Percentiles rank a stretch among this genome's conserved stretches.
Conservation (phyloP, 768 basidiomycete species). For the Phaeotremella fagi region DNA sequence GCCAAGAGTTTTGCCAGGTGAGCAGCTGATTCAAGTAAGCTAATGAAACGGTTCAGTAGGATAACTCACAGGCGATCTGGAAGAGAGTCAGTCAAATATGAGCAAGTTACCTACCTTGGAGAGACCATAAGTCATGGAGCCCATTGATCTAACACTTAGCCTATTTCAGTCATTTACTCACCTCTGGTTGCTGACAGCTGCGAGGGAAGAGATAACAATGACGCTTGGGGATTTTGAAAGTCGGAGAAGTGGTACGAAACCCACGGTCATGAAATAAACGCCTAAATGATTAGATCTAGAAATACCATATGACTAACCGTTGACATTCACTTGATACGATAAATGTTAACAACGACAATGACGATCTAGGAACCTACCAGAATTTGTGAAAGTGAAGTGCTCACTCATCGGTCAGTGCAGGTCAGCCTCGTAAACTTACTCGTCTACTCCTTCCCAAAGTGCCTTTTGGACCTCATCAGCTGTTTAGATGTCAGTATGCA, state of each 20-base stretch:
- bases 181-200: slow-evolving; percentile 34
- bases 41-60: no score
- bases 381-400: no score
- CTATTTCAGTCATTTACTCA: slow-evolving; percentile 1
- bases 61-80: slow-evolving; percentile 16
- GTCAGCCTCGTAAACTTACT: neutral
- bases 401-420: no score
- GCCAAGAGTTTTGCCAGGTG: slow-evolving; percentile 18
- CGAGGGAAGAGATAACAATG: slow-evolving; percentile 37
- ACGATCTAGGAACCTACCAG: no score
- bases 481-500: neutral
- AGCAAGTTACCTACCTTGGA: no score
- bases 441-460: slow-evolving; percentile 1
- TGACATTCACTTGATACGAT: no score
- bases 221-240: slow-evolving; percentile 27
- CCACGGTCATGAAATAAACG: slow-evolving; percentile 36
- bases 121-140: slow-evolving; percentile 34
- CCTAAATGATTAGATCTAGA: no score
- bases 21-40: slow-evolving; percentile 1
- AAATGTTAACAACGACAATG: no score
- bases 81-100: neutral
- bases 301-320: no score
- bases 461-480: neutral
- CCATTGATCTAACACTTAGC: slow-evolving; percentile 8
- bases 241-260: slow-evolving; percentile 28